These are phyloP conservation scores for Cyclocybe aegerita DNA, from an alignment of 768 basidiomycete species.

Conservation along the genomic window DNA sequence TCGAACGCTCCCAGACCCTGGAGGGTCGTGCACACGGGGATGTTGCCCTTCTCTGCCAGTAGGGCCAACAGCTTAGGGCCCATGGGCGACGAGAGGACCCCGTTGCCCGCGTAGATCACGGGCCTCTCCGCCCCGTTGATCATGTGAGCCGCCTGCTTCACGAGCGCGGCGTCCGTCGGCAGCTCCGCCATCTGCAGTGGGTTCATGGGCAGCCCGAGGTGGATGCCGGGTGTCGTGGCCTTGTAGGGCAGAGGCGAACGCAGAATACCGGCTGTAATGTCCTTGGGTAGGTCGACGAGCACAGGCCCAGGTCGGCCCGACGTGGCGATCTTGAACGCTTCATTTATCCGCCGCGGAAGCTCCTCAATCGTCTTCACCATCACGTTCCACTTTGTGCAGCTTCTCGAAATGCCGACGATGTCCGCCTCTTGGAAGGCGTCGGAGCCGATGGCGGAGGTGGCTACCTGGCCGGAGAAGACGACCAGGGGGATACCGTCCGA, in stretches of 20 bases:
- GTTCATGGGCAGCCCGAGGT: conserved; percentile 72
- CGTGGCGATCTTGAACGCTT: conserved; percentile 99
- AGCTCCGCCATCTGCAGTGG: conserved; percentile 61
- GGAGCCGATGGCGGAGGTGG: conserved; percentile 97
- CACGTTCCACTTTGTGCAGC: conserved; percentile 99
- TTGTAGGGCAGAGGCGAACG: conserved; percentile 82
- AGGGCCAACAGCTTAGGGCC: conserved; percentile 82
- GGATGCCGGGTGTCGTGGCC: conserved; percentile 78
- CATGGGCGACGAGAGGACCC: conserved; percentile 76
- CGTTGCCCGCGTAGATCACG: conserved; percentile 91
- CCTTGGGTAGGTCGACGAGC: conserved; percentile 98
- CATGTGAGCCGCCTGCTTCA: conserved; percentile 81
- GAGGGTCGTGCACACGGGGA: conserved; percentile 95
- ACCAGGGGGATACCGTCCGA: conserved; percentile 93
- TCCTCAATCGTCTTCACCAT: conserved; percentile 98
- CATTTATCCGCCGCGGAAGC: conserved; percentile 93
- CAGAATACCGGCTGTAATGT: conserved; percentile 92
- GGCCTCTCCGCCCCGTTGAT: conserved; percentile 93
- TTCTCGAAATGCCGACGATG: conserved; percentile 91
- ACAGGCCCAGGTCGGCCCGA: conserved; percentile 97
- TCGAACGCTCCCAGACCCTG: conserved; percentile 96
- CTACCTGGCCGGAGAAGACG: conserved; percentile 98
- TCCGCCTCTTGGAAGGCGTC: conserved; percentile 99
- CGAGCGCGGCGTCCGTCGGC: conserved; percentile 62
- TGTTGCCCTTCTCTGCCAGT: conserved; percentile 83